Evolutionary conservation across 2,329 filamentous ascomycete species (phyloP).

Genomic region (Cercospora janseana): DNA sequence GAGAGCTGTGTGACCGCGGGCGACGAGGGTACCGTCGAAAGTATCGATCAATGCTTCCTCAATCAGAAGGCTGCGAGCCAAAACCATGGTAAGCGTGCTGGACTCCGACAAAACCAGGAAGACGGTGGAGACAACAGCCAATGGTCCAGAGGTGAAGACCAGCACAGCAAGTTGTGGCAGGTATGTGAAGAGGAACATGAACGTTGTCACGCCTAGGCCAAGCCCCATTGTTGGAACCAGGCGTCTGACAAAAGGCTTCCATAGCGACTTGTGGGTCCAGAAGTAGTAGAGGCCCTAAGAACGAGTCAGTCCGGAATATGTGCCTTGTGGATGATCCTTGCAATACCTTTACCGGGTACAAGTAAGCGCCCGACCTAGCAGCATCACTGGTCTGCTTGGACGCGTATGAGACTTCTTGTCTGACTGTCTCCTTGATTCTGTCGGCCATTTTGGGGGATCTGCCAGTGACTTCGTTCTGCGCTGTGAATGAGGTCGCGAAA

Average conservation of each 20-base stretch:
- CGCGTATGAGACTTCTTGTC: slow-evolving; percentile 70
- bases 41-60: slow-evolving; percentile 82
- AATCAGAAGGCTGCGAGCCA: slow-evolving; percentile 71
- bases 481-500: no score
- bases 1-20: slow-evolving; percentile 56
- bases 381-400: slow-evolving; percentile 65
- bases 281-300: slow-evolving; percentile 61
- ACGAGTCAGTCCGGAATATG: neutral
- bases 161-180: slow-evolving; percentile 79
- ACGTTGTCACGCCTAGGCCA: slow-evolving; percentile 65
- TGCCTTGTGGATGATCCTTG: neutral
- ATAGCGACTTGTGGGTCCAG: slow-evolving; percentile 56
- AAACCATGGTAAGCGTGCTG: slow-evolving; percentile 51
- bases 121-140: slow-evolving; percentile 71
- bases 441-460: slow-evolving; percentile 32
- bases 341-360: slow-evolving; percentile 74
- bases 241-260: slow-evolving; percentile 58
- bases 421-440: slow-evolving; percentile 56
- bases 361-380: slow-evolving; percentile 71
- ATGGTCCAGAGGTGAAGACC: slow-evolving; percentile 78
- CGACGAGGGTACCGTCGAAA: slow-evolving; percentile 71
- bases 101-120: slow-evolving; percentile 60
- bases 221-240: slow-evolving; percentile 64
- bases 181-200: slow-evolving; percentile 89
- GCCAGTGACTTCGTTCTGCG: no score